phyloP scores from a whole-genome alignment of 1,284 basidiomycete species.

The Malassezia dermatis region DNA sequence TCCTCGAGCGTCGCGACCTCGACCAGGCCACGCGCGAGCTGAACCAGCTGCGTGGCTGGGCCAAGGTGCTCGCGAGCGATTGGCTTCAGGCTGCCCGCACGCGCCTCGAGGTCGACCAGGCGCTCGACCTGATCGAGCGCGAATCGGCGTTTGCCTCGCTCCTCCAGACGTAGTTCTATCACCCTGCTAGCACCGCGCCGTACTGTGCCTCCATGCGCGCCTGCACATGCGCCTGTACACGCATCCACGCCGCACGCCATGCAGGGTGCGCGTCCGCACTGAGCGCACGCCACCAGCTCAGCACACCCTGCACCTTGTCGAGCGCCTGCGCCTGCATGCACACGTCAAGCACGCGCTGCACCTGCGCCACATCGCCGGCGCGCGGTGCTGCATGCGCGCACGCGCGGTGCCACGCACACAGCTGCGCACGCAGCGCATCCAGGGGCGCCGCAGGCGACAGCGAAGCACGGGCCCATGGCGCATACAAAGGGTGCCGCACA shows the following conservation, averaged over 20 bases:
- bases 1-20: slow-evolving; percentile 81
- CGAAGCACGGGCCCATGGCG: background rate
- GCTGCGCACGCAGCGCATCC: slow-evolving; percentile 7
- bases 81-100: slow-evolving; percentile 84
- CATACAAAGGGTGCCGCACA: background rate
- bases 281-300: background rate
- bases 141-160: slow-evolving; percentile 60
- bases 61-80: slow-evolving; percentile 70
- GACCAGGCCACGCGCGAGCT: slow-evolving; percentile 82
- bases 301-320: slow-evolving; percentile 1
- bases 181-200: background rate
- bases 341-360: slow-evolving; percentile 11
- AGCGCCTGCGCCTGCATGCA: slow-evolving; percentile 5
- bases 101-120: slow-evolving; percentile 83
- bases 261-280: background rate
- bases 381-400: slow-evolving; percentile 21
- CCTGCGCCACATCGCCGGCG: slow-evolving; percentile 23
- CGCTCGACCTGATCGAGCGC: slow-evolving; percentile 75
- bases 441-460: background rate
- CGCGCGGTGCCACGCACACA: slow-evolving; percentile 23
- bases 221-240: background rate
- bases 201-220: background rate
- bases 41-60: slow-evolving; percentile 71
- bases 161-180: slow-evolving; percentile 9
- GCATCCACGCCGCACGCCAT: background rate